Conservation (phyloP, 768 basidiomycete species). For the Boletus rubropictus region DNA sequence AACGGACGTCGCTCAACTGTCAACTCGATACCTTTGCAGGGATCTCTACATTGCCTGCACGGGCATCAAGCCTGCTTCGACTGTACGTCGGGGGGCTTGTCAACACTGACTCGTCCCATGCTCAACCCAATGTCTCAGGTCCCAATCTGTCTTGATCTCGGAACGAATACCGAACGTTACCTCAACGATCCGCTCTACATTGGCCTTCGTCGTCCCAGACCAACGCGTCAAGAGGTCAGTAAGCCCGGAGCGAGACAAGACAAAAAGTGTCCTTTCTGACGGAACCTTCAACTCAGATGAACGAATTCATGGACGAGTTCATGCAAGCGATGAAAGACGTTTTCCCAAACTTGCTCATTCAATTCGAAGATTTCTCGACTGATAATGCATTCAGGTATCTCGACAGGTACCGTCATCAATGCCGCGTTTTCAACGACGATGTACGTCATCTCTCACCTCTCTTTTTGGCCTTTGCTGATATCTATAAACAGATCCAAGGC, state of each 20-base stretch:
- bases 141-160: conserved; percentile 69
- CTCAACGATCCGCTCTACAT: conserved; percentile 72
- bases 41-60: conserved; percentile 69
- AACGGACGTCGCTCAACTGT: not conserved
- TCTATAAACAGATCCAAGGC: conserved; percentile 49
- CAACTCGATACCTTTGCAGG: conserved; percentile 23
- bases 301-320: conserved; percentile 72
- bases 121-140: conserved; percentile 29
- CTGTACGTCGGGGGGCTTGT: conserved; percentile 23
- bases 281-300: conserved; percentile 39
- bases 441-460: conserved; percentile 34
- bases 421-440: conserved; percentile 69
- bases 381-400: conserved; percentile 76
- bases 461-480: not conserved
- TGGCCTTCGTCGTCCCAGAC: conserved; percentile 56
- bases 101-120: not conserved
- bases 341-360: conserved; percentile 65
- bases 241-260: not conserved
- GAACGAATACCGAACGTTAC: conserved; percentile 65
- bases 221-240: conserved; percentile 38
- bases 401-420: conserved; percentile 51
- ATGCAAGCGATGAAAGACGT: conserved; percentile 61
- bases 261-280: not conserved
- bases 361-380: conserved; percentile 74
- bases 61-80: conserved; percentile 51